Conservation (phyloP, 1,139 yeast genomes). For the Waltiozyma sp. region DNA sequence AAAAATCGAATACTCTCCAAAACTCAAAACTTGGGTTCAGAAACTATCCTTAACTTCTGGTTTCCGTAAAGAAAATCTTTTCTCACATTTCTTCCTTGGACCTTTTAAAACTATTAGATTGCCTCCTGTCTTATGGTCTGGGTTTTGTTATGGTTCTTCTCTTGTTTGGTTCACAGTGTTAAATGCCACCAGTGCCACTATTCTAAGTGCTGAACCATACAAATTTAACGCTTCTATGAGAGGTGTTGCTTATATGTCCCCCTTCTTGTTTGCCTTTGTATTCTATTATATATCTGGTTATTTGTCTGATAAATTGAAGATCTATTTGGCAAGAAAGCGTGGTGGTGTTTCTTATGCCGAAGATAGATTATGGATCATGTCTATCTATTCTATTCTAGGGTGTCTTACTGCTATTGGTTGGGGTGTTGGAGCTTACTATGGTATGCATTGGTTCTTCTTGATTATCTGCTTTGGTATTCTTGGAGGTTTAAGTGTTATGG, state of each 20-base stretch:
- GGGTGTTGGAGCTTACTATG: slow-evolving; percentile 33
- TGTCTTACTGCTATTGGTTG: slow-evolving; percentile 28
- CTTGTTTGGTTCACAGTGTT: slow-evolving; percentile 44
- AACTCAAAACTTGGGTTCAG: slow-evolving; percentile 23
- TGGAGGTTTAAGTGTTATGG: slow-evolving; percentile 36
- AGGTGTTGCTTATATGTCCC: slow-evolving; percentile 32
- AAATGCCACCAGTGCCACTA: slow-evolving; percentile 32
- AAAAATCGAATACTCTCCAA: slow-evolving; percentile 3
- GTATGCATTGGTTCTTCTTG: slow-evolving; percentile 39
- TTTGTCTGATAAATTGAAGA: slow-evolving; percentile 28
- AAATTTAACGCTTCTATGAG: slow-evolving; percentile 29
- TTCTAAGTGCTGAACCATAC: slow-evolving; percentile 33
- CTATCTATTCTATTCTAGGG: slow-evolving; percentile 26
- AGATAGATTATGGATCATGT: slow-evolving; percentile 29
- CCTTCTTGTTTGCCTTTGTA: slow-evolving; percentile 26
- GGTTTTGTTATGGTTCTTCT: slow-evolving; percentile 52
- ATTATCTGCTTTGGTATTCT: slow-evolving; percentile 44
- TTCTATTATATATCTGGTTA: slow-evolving; percentile 26
- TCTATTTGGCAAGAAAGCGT: slow-evolving; percentile 25
- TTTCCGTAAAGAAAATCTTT: slow-evolving; percentile 21
- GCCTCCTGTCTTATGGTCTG: slow-evolving; percentile 54
- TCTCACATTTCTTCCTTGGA: slow-evolving; percentile 25
- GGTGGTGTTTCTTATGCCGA: slow-evolving; percentile 30
- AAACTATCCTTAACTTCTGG: slow-evolving; percentile 28
- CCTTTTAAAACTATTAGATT: slow-evolving; percentile 34